Evolutionary conservation across 352 stramenopile species (phyloP), one percentile per base, ranked within the genome.

Genomic region (Pythium chondricola): DNA sequence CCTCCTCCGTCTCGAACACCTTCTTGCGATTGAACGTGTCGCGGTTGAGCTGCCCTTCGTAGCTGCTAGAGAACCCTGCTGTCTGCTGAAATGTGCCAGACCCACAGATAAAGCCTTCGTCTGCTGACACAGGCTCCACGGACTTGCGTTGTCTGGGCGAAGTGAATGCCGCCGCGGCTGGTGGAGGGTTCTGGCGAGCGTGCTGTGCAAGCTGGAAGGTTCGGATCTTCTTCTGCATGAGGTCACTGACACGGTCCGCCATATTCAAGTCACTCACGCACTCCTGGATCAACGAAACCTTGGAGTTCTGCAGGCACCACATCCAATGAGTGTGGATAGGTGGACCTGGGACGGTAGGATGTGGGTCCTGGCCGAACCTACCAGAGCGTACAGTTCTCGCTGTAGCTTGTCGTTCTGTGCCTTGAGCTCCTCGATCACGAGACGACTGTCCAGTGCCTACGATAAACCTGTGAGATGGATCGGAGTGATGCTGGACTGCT

Each of bases 141-240:
- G 43, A n/a, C 13, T 48, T 45, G 18, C 43, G 51, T 39, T 47
- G 58, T 14, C 42, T 48, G 5, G 67, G 72, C 30, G 30, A 60
- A 22, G 52, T 66, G 1, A 24, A 16, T 24, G 56, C 43, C 1
- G 48, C 38, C 1, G 21, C 6, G 11, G 36, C 27, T 0, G 51
- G 50, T 2, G 53, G 36, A 18, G 65, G 46, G 37, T 61, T 61
- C 37, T 68, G 65, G 8, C 52, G 60, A 10, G 68, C 65, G 20
- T 67, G 43, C 53, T 84, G 67, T 21, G 63, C 48, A 6, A 56
- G 47, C 38, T 85, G 70, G 40, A 74, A 74, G 14, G 67, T 63
- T 14, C 58, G 65, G 41, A 87, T 53, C 42, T 87, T 85, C 24
- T 64, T 63, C 39, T 85, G 72, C 63, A 85, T 87, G 47, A 83